Evolutionary conservation across 208 protist genomes (phyloP).

Genomic region (Trypanosoma congolense): DNA sequence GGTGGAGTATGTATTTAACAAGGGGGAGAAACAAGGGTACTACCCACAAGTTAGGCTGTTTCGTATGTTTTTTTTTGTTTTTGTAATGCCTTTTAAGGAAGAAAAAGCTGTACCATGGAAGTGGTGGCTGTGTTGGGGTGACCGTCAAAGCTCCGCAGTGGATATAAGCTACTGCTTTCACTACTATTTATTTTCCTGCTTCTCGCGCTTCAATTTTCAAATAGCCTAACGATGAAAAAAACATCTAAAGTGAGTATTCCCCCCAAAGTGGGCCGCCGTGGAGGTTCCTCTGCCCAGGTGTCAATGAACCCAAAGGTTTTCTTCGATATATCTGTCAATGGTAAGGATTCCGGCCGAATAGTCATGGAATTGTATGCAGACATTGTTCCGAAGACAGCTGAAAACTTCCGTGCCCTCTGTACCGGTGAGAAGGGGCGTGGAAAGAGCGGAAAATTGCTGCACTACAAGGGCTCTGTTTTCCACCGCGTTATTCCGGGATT

Average conservation of each 20-base stretch:
- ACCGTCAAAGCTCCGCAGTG: no score
- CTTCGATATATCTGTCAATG: constrained; percentile 79
- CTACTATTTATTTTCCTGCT: constrained; percentile 12
- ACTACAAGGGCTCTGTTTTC: constrained; percentile 96
- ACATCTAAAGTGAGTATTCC: constrained; percentile 62
- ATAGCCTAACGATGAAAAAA: neutral
- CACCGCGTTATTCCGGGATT: constrained; percentile 96
- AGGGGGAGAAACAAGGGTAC: no score
- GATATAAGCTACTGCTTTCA: neutral
- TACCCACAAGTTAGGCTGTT: no score
- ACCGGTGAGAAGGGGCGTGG: constrained; percentile 91
- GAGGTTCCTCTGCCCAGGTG: constrained; percentile 16
- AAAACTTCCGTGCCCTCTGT: constrained; percentile 93
- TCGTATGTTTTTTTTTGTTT: no score
- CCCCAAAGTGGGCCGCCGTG: constrained; percentile 34
- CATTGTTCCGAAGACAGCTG: constrained; percentile 90
- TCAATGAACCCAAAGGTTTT: constrained; percentile 82
- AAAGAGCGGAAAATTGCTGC: constrained; percentile 89
- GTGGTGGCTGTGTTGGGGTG: no score
- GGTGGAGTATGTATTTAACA: no score
- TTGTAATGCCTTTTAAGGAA: no score
- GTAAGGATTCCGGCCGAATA: constrained; percentile 69
- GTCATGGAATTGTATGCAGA: constrained; percentile 92
- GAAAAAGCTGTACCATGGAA: no score
- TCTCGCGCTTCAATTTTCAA: constrained; percentile 1